A percentile compares a stretch with the other conserved stretches of the same genome.
phyloP scores from a whole-genome alignment of 345 rosid species.

The Camelina neglecta region DNA sequence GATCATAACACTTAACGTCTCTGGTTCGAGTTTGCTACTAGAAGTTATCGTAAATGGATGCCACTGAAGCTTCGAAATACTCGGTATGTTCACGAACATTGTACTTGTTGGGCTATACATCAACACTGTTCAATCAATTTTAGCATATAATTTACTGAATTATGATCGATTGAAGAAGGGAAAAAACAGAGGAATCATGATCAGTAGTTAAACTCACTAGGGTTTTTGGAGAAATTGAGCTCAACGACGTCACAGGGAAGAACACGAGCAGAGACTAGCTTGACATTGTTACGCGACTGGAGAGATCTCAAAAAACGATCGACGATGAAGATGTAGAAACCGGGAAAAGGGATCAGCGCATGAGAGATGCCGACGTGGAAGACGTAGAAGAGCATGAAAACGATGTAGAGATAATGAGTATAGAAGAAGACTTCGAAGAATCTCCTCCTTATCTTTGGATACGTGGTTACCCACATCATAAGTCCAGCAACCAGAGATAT shows the following conservation, averaged over 20 bases:
- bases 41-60: conserved; percentile 89
- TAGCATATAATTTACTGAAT: neutral
- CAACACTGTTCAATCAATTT: conserved; percentile 51
- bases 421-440: conserved; percentile 80
- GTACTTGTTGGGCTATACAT: conserved; percentile 70
- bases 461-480: conserved; percentile 68
- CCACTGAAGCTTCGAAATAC: conserved; percentile 85
- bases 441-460: conserved; percentile 55
- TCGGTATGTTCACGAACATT: conserved; percentile 73
- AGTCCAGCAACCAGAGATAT: conserved; percentile 61
- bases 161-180: neutral
- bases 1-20: conserved; percentile 63
- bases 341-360: conserved; percentile 65
- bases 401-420: conserved; percentile 70
- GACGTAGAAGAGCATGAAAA: conserved; percentile 68
- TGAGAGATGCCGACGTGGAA: conserved; percentile 64
- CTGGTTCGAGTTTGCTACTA: conserved; percentile 70
- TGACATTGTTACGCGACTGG: conserved; percentile 60
- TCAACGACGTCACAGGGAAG: conserved; percentile 65
- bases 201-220: conserved; percentile 46
- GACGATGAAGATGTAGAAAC: conserved; percentile 76
- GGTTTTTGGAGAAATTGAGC: conserved; percentile 70
- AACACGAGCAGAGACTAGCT: conserved; percentile 61
- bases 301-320: conserved; percentile 77
- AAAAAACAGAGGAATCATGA: conserved; percentile 2